A percentile compares a stretch with the other conserved stretches of the same genome.
Evolutionary conservation across 2,329 filamentous ascomycete species (phyloP).

Genomic region (Drechslerella stenobrocha): DNA sequence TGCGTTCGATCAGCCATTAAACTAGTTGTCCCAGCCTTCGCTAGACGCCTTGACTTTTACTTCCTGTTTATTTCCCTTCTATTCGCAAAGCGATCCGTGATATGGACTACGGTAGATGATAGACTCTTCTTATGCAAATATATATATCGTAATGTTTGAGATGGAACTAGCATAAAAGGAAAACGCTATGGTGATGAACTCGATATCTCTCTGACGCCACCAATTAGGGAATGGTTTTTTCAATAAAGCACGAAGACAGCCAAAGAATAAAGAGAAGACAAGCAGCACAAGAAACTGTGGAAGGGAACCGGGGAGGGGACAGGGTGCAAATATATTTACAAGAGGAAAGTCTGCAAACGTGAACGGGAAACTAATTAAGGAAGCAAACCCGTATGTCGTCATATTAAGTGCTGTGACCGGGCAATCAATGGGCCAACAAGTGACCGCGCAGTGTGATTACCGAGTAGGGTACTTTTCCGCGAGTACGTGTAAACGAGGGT

Average conservation of each 20-base stretch:
- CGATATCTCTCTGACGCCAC: conserved; percentile 35
- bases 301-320: conserved; percentile 5
- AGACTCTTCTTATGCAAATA: conserved; percentile 7
- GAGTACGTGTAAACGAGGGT: conserved; percentile 1
- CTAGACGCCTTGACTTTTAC: not conserved
- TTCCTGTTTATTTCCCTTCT: not conserved
- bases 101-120: not conserved
- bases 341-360: conserved; percentile 8
- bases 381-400: not conserved
- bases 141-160: conserved; percentile 18
- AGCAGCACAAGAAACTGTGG: conserved; percentile 1
- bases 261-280: conserved; percentile 2
- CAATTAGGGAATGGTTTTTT: conserved; percentile 23
- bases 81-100: not conserved
- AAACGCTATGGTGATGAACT: conserved; percentile 43
- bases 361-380: conserved; percentile 16
- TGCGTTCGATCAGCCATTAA: not conserved
- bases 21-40: not conserved
- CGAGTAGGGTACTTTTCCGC: not conserved
- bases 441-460: not conserved
- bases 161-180: conserved; percentile 11
- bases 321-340: conserved; percentile 34
- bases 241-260: conserved; percentile 6
- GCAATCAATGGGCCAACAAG: not conserved
- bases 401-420: not conserved